phyloP scores from a whole-genome alignment of 257 asterid species.

The Nyctanthes arbortristis region DNA sequence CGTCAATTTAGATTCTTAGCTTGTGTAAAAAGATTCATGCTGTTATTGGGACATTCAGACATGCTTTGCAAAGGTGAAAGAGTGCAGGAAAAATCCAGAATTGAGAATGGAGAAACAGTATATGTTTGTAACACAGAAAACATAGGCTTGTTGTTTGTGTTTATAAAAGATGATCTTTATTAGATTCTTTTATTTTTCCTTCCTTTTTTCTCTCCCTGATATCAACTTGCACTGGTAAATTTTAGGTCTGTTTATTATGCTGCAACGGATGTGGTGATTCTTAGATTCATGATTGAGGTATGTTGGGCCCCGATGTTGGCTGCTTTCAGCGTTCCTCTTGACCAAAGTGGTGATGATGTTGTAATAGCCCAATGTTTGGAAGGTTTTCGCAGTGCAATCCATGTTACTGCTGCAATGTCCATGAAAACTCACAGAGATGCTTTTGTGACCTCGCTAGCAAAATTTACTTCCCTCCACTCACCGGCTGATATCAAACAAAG shows the following conservation, averaged over 20 bases:
- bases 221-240: slow-evolving; percentile 33
- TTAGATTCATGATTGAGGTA: slow-evolving; percentile 95
- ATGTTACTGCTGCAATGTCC: slow-evolving; percentile 96
- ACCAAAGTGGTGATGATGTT: slow-evolving; percentile 82
- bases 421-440: slow-evolving; percentile 99
- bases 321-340: slow-evolving; percentile 99
- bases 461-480: slow-evolving; percentile 95
- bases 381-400: slow-evolving; percentile 87
- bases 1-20: slow-evolving; percentile 15
- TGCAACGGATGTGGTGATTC: slow-evolving; percentile 91
- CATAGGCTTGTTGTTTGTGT: slow-evolving; percentile 4
- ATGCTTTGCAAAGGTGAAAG: neutral
- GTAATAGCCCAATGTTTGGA: slow-evolving; percentile 81
- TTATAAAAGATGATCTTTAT: slow-evolving; percentile 21
- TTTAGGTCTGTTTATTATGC: slow-evolving; percentile 96
- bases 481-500: slow-evolving; percentile 96
- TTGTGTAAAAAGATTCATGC: slow-evolving; percentile 2
- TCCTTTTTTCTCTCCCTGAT: too few species aligned
- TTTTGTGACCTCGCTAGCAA: slow-evolving; percentile 92
- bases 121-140: slow-evolving; percentile 16
- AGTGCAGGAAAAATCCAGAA: slow-evolving; percentile 3
- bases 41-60: neutral
- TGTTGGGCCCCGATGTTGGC: slow-evolving; percentile 99
- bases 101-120: slow-evolving; percentile 10
- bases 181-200: slow-evolving; percentile 12